phyloP scores from a whole-genome alignment of 768 basidiomycete genomes.

The Boletus rubroflammeus region DNA sequence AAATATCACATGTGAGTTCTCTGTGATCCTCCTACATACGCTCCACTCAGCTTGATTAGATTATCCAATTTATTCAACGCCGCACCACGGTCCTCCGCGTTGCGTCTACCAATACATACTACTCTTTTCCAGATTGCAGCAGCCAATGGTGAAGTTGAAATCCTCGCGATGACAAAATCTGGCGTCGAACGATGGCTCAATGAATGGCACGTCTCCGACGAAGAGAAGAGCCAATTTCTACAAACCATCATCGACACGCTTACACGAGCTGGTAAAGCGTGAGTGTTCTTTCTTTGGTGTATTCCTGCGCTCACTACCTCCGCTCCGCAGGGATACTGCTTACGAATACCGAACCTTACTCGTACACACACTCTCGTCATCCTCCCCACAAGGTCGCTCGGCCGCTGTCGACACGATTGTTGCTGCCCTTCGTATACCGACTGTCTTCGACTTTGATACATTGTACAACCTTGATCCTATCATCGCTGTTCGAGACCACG shows the following conservation, averaged over 20 bases:
- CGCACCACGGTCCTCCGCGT: conserved; percentile 58
- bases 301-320: neutral
- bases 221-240: conserved; percentile 64
- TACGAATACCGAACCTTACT: conserved; percentile 65
- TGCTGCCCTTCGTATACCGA: conserved; percentile 60
- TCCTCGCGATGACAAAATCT: conserved; percentile 53
- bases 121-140: conserved; percentile 58
- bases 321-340: conserved; percentile 44
- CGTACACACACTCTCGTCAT: conserved; percentile 54
- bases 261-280: conserved; percentile 57
- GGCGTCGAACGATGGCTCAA: conserved; percentile 75
- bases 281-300: conserved; percentile 28
- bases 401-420: conserved; percentile 62
- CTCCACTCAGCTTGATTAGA: conserved; percentile 36
- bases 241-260: conserved; percentile 61
- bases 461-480: conserved; percentile 75
- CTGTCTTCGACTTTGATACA: conserved; percentile 76
- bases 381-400: conserved; percentile 46
- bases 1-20: conserved; percentile 69
- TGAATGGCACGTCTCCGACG: conserved; percentile 65
- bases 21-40: neutral
- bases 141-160: conserved; percentile 57
- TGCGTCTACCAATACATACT: conserved; percentile 61
- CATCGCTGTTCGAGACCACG: conserved; percentile 60
- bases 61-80: conserved; percentile 82